Percentiles rank a stretch among this genome's conserved stretches.
phyloP scores from a whole-genome alignment of 2,329 filamentous ascomycete species.

The Colletotrichum paranaense region DNA sequence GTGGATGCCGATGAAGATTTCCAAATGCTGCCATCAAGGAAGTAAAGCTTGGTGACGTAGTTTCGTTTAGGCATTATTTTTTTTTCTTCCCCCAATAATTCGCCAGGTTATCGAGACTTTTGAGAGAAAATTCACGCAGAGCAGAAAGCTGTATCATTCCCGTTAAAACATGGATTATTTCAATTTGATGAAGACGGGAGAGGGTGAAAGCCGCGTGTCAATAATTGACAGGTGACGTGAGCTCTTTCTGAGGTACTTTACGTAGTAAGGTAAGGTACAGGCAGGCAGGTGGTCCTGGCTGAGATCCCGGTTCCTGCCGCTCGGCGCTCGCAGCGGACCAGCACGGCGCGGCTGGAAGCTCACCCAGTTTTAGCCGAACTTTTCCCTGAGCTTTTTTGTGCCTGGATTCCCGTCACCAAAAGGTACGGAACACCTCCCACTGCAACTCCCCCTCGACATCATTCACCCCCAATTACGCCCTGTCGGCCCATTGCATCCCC shows the following conservation, averaged over 20 bases:
- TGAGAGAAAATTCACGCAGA: not conserved
- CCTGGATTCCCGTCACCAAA: constrained; percentile 38
- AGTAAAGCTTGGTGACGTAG: not conserved
- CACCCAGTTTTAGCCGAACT: constrained; percentile 53
- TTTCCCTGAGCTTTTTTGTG: constrained; percentile 57
- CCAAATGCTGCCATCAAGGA: not conserved
- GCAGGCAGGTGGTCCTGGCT: not conserved
- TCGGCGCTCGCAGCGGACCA: constrained; percentile 15
- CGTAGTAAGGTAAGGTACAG: too few species aligned
- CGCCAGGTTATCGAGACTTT: not conserved
- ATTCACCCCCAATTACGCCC: constrained; percentile 44
- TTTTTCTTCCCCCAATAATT: not conserved
- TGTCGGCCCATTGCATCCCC: constrained; percentile 60
- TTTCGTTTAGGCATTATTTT: not conserved
- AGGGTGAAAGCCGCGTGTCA: not conserved
- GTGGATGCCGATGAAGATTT: not conserved
- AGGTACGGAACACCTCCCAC: constrained; percentile 35
- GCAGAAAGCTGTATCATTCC: not conserved
- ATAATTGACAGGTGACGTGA: constrained; percentile 29
- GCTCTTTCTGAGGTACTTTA: not conserved
- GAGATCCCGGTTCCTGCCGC: constrained; percentile 38
- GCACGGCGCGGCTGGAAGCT: constrained; percentile 27
- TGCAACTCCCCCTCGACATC: constrained; percentile 38
- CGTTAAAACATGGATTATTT: not conserved
- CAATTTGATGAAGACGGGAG: not conserved